Conservation (phyloP, 176 grass and related monocot genomes). For the Musa acuminata region DNA sequence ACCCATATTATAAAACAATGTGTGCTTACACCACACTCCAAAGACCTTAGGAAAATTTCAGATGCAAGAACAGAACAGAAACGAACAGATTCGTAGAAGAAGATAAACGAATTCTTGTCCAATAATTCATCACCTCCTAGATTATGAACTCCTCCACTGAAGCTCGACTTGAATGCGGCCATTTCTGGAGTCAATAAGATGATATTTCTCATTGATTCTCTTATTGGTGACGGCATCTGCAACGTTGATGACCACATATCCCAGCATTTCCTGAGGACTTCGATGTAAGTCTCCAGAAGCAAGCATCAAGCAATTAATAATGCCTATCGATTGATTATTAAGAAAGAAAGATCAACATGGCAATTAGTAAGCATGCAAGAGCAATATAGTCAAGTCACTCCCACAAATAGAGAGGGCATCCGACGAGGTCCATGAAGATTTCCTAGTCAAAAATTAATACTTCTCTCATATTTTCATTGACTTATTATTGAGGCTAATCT, state of each 20-base stretch:
- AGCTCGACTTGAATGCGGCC: constrained; percentile 6
- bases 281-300: not conserved
- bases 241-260: constrained; percentile 7
- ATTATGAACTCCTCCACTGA: constrained; percentile 12
- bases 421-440: too few species aligned
- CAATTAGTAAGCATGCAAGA: too few species aligned
- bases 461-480: too few species aligned
- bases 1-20: not conserved
- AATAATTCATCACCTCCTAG: not conserved
- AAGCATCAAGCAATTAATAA: not conserved
- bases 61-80: not conserved
- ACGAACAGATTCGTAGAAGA: not conserved
- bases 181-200: constrained; percentile 19
- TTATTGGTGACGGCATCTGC: constrained; percentile 3
- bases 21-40: not conserved
- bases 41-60: not conserved
- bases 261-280: not conserved
- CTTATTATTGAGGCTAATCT: too few species aligned
- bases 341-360: too few species aligned
- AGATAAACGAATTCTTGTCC: not conserved
- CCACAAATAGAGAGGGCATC: too few species aligned
- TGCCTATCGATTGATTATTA: too few species aligned
- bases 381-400: too few species aligned
- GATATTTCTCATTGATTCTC: constrained; percentile 12
- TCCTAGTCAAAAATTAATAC: too few species aligned